Base-by-base conservation (phyloP, 176 grass and related monocot species). In the Aegilops tauschii region DNA sequence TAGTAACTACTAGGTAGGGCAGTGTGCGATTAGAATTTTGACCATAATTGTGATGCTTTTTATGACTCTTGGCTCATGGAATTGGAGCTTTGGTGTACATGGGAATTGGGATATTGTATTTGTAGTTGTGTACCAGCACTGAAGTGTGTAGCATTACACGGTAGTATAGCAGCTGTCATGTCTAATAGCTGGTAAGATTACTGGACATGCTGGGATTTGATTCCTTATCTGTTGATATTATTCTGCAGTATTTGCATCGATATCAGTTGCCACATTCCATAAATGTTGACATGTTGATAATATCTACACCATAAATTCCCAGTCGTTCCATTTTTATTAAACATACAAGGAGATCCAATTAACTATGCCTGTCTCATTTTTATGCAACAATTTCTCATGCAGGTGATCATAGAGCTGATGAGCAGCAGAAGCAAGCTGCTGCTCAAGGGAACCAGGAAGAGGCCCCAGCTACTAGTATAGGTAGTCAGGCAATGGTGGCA, bases 401-500 rank as follows among this genome's bases (percentile, higher is more conserved):
- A 92, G 90, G 71, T 50, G 32, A 85, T 11, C 82, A 85, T 37
- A 77, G 72, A 72, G 54, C 65, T 73, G 86, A 85, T 63, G 86
- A 88, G 42, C 80, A 84, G 29, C 69, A 84, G 82, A 81, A 49
- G 64, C 78, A 92, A 82, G 20, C 52, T 85, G 20, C 52, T 78
- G 71, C 81, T 73, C 79, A 83, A 21, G 65, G 72, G 40, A 71
- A 85, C 54, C 90, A 88, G 45, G 86, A 71, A 78, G 86, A 85
- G 64, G 25, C 78, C 65, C 65, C 82, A 72, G 78, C 80, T 82
- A 85, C 78, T 78, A 82, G 82, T 82, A 69, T 73, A 82, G 86
- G 66, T 77, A 88, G 86, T 69, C 86, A 92, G 76, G 70, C 86
- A 44, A 71, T 84, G 16, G 86, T 88, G 65, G 83, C 78, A 52